Base-by-base conservation (phyloP, 1,139 yeast genomes). In the Eremothecium gossypii region DNA sequence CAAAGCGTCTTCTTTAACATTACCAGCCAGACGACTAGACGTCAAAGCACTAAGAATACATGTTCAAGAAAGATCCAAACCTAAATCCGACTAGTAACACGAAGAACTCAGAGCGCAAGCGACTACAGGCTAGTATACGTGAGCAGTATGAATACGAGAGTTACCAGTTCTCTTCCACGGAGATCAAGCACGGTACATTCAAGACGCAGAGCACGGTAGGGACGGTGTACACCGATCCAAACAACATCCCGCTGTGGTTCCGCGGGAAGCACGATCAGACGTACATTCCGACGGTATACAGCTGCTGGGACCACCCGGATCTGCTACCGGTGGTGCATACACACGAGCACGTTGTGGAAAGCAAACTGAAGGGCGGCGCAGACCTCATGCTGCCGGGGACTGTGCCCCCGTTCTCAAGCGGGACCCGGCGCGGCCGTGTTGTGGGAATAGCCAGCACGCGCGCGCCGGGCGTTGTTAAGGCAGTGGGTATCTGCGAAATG, bases 331-430 rank as follows among this genome's bases (percentile, higher is more conserved):
- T 71, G 2, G 74, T 89, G 2, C 62, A 67, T 43, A 89, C 96
- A 0, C 91, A 85, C 57, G 76, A 76, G 9, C 76, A 73, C 52
- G 96, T 91, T 2, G 70, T 89, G 13, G 74, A 74, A 43, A 67
- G 58, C 11, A 52, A 57, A 27, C 45, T 69, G 12, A 63, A 87
- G 27, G 77, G 75, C 46, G 96, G 96, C 7, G 96, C 97, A 0
- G 82, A 89, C 58, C 68, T 91, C 53, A 89, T 91, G 96, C 69
- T 84, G 30, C 93, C 95, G 0, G 98, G 98, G 0, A 77, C 91
- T 2, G 68, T 83, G 6, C 83, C 86, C 0, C 95, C 95, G 0
- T 80, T 83, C 54, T 86, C 82, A 38, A 40, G 51, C 0, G 41
- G 49, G 3, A 49, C 76, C 4, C 55, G 52, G 2, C 64, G 63